Evolutionary conservation across 2,329 filamentous ascomycete genomes (phyloP).

Genomic region (Talaromyces sp.): DNA sequence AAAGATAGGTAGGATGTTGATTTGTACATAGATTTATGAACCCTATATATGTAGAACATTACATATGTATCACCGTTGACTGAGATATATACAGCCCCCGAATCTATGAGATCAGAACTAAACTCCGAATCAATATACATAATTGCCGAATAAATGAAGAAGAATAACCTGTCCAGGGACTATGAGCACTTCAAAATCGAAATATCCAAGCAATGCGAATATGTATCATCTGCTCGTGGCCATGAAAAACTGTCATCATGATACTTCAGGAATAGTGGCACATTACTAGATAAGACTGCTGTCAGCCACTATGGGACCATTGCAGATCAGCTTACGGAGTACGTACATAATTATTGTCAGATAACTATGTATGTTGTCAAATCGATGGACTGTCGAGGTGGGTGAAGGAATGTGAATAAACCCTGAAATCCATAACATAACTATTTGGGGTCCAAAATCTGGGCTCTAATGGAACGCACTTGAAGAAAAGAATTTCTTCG

Average conservation of each 20-base stretch:
- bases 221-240: neutral
- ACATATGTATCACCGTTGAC: too few relatives aligned
- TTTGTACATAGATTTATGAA: too few relatives aligned
- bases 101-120: too few relatives aligned
- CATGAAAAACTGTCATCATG: too few relatives aligned
- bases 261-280: neutral
- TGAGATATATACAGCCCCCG: too few relatives aligned
- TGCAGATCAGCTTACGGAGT: neutral
- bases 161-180: too few relatives aligned
- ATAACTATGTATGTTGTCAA: neutral
- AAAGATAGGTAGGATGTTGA: neutral
- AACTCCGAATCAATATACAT: too few relatives aligned
- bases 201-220: neutral
- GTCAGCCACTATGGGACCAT: neutral
- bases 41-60: too few relatives aligned
- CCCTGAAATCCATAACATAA: neutral
- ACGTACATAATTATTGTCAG: neutral
- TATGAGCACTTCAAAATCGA: neutral
- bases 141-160: too few relatives aligned
- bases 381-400: neutral
- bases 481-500: neutral
- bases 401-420: neutral
- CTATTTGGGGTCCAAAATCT: neutral
- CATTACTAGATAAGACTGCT: neutral
- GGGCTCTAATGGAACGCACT: neutral